phyloP scores from a whole-genome alignment of 345 rosid genomes.

The Kernera saxatilis region DNA sequence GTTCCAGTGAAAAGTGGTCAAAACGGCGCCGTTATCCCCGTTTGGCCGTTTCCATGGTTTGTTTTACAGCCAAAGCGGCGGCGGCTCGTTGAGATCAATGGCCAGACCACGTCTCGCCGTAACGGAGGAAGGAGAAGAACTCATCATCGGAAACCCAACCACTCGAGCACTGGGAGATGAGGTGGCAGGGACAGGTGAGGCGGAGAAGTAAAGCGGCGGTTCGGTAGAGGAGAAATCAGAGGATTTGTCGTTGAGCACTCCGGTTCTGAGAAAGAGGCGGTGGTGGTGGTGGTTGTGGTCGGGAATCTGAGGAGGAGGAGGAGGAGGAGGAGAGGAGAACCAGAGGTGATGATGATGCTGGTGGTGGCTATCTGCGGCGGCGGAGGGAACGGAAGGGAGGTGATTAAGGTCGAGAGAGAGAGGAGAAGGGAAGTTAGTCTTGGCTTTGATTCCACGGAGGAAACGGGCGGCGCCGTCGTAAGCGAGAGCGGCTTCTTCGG shows the following conservation, averaged over 20 bases:
- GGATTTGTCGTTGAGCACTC: conserved; percentile 43
- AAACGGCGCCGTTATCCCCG: neutral
- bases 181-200: neutral
- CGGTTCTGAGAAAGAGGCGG: conserved; percentile 57
- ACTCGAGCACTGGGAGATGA: neutral
- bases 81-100: conserved; percentile 93
- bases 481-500: conserved; percentile 95
- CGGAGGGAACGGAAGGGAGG: conserved; percentile 29
- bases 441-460: conserved; percentile 88
- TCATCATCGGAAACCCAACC: conserved; percentile 10
- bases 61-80: conserved; percentile 75
- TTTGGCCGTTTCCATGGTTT: neutral
- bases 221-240: conserved; percentile 12
- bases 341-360: conserved; percentile 28
- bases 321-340: conserved; percentile 29
- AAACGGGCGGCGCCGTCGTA: conserved; percentile 91
- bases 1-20: neutral
- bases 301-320: conserved; percentile 10
- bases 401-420: conserved; percentile 64
- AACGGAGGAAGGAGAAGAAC: conserved; percentile 11
- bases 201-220: conserved; percentile 11
- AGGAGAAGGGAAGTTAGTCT: conserved; percentile 84
- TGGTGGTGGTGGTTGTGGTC: conserved; percentile 31
- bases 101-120: conserved; percentile 63
- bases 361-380: conserved; percentile 12